Base-by-base conservation (phyloP, 345 rosid genomes). In the Dipteronia dyeriana region DNA sequence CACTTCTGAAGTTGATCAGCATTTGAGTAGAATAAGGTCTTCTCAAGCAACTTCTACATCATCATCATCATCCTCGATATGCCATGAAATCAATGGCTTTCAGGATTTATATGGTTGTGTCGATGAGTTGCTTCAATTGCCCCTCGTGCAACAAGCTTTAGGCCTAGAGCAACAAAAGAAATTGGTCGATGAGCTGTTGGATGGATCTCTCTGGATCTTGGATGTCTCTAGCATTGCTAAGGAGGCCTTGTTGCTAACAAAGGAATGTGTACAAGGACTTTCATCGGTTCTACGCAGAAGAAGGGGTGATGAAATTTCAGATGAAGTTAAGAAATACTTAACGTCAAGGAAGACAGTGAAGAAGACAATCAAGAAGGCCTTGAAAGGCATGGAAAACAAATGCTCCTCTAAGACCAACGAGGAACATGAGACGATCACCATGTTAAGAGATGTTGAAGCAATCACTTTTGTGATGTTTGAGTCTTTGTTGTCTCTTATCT, bases 271-370 rank as follows among this genome's bases (percentile, higher is more conserved):
- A 4, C 73, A 54, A 25, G 84, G 68, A 71, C 75, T 85, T 72
- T 87, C 84, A 73, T 84, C 86, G 0, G 49, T 79, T 68, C 9
- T 84, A 57, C 70, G 83, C 25, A 75, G 84, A 78, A 86, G 82
- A 68, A 49, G 72, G 22, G 85, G 74, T 17, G 80, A 74, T 49
- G 39, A 73, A 43, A 26, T 76, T 9, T 14, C 80, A 0, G 13
- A 23, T 19, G 87, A 80, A 66, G 81, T 84, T 26, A 81, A 74
- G 73, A 84, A 83, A 56, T 89, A 82, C 82, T 29, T 88, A 16
- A 63, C 85, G 76, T 76, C 84, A 3, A 86, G 91, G 84, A 88
- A 80, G 73, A 45, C 68, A 4, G 74, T 80, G 49, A 88, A 84
- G 75, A 89, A 79, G 75, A 79, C 87, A 70, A 73, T 87, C 71